These are phyloP conservation scores for Candida sphagnicola DNA, from an alignment of 805 yeast genomes.

Conservation along the genomic window DNA sequence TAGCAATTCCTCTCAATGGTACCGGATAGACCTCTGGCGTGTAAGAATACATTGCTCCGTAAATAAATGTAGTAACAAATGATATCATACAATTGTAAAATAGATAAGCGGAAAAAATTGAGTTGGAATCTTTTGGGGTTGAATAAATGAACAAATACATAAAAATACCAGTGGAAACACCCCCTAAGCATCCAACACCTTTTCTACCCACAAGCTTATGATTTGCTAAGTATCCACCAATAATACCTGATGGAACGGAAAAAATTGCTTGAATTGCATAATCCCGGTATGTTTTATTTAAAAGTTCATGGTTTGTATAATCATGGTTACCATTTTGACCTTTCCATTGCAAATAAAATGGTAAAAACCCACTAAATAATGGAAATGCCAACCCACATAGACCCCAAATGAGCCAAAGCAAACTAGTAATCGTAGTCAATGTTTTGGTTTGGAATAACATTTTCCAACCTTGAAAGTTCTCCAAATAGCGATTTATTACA, in stretches of 20 bases:
- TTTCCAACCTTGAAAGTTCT: slow-evolving; percentile 17
- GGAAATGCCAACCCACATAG: slow-evolving; percentile 49
- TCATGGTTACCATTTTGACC: slow-evolving; percentile 7
- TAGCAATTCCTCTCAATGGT: slow-evolving; percentile 9
- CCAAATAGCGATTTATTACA: slow-evolving; percentile 16
- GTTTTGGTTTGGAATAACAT: slow-evolving; percentile 36
- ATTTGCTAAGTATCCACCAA: slow-evolving; percentile 13
- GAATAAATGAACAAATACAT: slow-evolving; percentile 48
- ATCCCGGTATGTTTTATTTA: slow-evolving; percentile 18
- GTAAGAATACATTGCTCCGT: slow-evolving; percentile 15
- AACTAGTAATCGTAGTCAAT: slow-evolving; percentile 33
- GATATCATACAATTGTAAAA: slow-evolving; percentile 35
- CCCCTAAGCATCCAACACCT: slow-evolving; percentile 42
- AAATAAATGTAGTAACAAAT: slow-evolving; percentile 39
- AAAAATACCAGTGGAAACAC: slow-evolving; percentile 47
- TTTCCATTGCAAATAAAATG: slow-evolving; percentile 41
- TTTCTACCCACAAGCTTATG: slow-evolving; percentile 45
- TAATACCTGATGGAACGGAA: slow-evolving; percentile 15
- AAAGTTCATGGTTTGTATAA: slow-evolving; percentile 13
- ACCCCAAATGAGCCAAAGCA: slow-evolving; percentile 42
- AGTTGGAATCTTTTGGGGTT: slow-evolving; percentile 32
- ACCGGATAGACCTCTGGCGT: slow-evolving; percentile 11
- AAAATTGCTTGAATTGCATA: slow-evolving; percentile 14
- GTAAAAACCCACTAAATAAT: slow-evolving; percentile 44
- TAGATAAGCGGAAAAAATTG: slow-evolving; percentile 30